Evolutionary conservation across 371 early-diverging fungal genomes (phyloP).

Genomic region (Actinomortierella ambigua): DNA sequence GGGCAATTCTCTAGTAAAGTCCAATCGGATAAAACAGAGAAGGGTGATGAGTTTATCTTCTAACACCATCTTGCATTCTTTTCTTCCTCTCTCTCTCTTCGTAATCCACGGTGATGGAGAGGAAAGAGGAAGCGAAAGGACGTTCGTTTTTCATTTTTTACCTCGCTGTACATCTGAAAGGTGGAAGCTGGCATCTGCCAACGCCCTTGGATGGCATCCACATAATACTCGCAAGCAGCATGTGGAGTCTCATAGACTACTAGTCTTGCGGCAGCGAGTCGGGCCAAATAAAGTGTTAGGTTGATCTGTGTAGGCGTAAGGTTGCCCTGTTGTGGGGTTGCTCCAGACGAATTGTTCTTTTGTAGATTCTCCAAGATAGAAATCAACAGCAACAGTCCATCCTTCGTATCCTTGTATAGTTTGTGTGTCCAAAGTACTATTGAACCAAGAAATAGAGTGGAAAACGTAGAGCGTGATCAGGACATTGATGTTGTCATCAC

Average conservation of each 20-base stretch:
- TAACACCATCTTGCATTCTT: neutral
- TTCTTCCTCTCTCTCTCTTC: neutral
- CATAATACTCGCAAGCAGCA: slow-evolving; percentile 16
- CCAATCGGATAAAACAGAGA: neutral
- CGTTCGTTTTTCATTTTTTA: no score
- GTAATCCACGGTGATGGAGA: neutral
- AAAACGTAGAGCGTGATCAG: no score
- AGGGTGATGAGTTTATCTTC: neutral
- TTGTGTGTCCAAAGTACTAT: slow-evolving; percentile 30
- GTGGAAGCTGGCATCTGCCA: slow-evolving; percentile 30
- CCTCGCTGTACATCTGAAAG: slow-evolving; percentile 25
- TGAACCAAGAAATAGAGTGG: neutral
- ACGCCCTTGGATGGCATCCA: slow-evolving; percentile 39
- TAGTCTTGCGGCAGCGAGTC: slow-evolving; percentile 40
- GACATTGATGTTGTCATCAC: no score
- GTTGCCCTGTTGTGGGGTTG: slow-evolving; percentile 11
- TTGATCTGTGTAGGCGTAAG: slow-evolving; percentile 43
- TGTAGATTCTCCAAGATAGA: slow-evolving; percentile 15
- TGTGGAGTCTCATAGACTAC: slow-evolving; percentile 15
- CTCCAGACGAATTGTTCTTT: neutral
- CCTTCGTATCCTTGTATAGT: slow-evolving; percentile 23
- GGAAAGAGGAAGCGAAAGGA: neutral
- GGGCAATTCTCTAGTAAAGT: slow-evolving; percentile 22
- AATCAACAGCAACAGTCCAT: slow-evolving; percentile 31
- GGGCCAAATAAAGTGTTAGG: slow-evolving; percentile 41